Base-by-base conservation (phyloP, 148 eudicot genomes). In the Camellia granthamiana region DNA sequence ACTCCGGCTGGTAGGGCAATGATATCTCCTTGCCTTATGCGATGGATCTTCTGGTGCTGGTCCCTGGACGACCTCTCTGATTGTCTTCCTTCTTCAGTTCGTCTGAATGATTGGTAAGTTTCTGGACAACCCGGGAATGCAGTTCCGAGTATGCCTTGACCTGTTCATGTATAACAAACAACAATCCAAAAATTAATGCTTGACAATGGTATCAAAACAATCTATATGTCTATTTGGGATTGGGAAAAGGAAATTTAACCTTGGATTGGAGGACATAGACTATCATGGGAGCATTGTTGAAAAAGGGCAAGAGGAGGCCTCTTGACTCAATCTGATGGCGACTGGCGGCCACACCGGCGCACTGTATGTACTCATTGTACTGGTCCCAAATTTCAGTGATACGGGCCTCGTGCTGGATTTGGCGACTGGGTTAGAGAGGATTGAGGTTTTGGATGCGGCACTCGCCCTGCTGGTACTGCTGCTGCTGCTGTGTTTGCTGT, bases 11-110 rank as follows among this genome's bases (percentile, higher is more conserved):
- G 38, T 30, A 30, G 38, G 79, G 12, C 68, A 18, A 14, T 85
- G 58, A 85, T 43, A 38, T 85, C 88, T 3, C 88, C 86, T 0
- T 19, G 64, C 1, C 55, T 70, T 77, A 83, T 51, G 52, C 23
- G 60, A 10, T 74, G 42, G 10, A 86, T 41, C 66, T 83, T 81
- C 68, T 86, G 86, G 75, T 86, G 86, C 68, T 78, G 85, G 66
- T 86, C 85, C 18, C 44, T 52, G 0, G 71, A 16, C 55, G 43
- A 56, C 46, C 13, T 58, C 19, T 30, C 38, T 30, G 38, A 30
- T 30, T 30, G 38, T 30, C 38, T 30, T 30, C 38, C 38, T 1
- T 30, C 1, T 30, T 77, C 58, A 77, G 79, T 46, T 61, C 19
- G 70, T 62, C 63, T 42, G 79, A 63, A 62, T n/a, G 56, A 63